A percentile compares a stretch with the other conserved stretches of the same genome.
phyloP scores from a whole-genome alignment of 306 rosid species.

The Delonix regia region DNA sequence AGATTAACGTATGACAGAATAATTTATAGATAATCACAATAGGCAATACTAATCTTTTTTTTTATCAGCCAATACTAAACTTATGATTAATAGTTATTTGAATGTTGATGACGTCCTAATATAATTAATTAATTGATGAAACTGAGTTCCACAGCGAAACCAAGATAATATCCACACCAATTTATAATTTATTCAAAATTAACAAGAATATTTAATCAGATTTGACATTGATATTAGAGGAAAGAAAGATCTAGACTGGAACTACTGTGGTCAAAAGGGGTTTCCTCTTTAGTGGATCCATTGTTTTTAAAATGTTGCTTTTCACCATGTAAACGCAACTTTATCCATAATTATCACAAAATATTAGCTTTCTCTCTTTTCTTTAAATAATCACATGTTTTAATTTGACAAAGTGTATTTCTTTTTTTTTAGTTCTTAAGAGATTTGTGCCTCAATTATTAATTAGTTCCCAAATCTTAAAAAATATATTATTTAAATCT shows the following conservation, averaged over 20 bases:
- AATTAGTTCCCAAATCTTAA: too few species aligned
- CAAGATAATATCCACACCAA: neutral
- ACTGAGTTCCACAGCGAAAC: neutral
- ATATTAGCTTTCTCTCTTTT: neutral
- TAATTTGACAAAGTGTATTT: too few species aligned
- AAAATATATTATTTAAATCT: too few species aligned
- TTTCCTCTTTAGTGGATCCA: neutral
- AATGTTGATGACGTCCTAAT: neutral
- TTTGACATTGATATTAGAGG: neutral
- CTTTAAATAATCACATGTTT: too few species aligned
- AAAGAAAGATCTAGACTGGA: neutral
- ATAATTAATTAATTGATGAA: neutral
- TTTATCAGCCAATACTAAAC: neutral
- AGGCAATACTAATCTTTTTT: neutral
- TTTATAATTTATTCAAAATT: neutral
- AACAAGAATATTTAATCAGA: neutral
- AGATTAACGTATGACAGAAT: too few species aligned
- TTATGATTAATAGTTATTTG: neutral
- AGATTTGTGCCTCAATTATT: too few species aligned
- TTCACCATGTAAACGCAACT: neutral
- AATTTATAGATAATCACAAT: too few species aligned
- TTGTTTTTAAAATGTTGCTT: neutral
- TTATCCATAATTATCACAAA: neutral
- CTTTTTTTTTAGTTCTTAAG: too few species aligned
- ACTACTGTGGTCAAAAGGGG: neutral